Evolutionary conservation across 2,329 filamentous ascomycete genomes (phyloP).

Genomic region (Myotisia sp.): DNA sequence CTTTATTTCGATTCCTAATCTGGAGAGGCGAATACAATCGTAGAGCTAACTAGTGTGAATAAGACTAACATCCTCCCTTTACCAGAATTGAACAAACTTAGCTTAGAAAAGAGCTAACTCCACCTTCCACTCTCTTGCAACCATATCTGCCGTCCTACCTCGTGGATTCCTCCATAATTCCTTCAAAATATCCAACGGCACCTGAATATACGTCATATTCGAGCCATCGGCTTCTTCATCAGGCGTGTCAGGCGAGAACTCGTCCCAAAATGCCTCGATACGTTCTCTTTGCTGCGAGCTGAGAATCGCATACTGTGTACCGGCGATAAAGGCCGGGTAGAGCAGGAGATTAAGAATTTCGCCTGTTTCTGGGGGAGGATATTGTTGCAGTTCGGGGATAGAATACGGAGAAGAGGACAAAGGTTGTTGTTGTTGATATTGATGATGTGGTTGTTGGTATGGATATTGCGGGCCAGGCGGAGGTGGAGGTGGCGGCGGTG

Average conservation of each 20-base stretch:
- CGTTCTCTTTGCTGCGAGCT: constrained; percentile 2
- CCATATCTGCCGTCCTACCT: constrained; percentile 6
- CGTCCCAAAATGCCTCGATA: constrained; percentile 8
- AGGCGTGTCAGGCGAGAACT: constrained; percentile 4
- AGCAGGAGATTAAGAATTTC: constrained; percentile 9
- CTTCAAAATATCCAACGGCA: constrained; percentile 6
- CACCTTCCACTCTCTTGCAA: constrained; percentile 7
- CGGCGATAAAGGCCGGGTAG: constrained; percentile 9
- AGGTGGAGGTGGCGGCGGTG: no score
- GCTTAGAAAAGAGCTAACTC: constrained; percentile 9
- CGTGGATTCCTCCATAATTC: constrained; percentile 6
- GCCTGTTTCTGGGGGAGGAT: background rate
- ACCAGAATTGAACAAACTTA: no score
- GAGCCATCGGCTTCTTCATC: constrained; percentile 3
- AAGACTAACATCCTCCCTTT: no score
- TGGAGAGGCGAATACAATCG: no score
- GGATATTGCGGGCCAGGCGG: no score
- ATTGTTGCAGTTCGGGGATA: no score
- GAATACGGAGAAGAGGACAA: no score
- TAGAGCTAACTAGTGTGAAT: no score
- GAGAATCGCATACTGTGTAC: constrained; percentile 5
- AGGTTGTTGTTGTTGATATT: background rate
- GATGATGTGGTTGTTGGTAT: background rate
- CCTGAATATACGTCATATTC: constrained; percentile 3
- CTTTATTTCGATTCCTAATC: no score